Conservation (phyloP, 495 filamentous ascomycete genomes). For the Jackrogersella minutella region DNA sequence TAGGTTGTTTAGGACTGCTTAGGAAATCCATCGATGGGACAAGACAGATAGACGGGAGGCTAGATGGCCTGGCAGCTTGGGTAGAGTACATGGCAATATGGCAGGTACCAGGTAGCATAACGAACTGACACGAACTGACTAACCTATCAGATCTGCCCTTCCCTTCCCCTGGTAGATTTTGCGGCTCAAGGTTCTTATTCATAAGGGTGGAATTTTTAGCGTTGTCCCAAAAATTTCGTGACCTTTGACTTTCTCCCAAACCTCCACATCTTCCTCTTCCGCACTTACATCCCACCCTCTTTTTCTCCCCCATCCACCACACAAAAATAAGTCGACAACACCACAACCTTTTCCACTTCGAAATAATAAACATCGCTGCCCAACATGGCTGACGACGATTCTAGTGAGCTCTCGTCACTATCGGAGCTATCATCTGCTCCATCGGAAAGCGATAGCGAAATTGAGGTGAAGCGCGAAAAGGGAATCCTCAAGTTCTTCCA, state of each 20-base stretch:
- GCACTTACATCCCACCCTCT: slow-evolving; percentile 23
- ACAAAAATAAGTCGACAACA: too few relatives aligned
- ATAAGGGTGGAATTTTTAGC: slow-evolving; percentile 45
- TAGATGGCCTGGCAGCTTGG: not conserved
- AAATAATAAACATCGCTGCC: not conserved
- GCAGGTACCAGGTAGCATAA: slow-evolving; percentile 32
- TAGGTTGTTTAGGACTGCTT: not conserved
- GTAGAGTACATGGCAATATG: not conserved
- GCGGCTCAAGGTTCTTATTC: slow-evolving; percentile 49
- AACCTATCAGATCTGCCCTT: slow-evolving; percentile 45
- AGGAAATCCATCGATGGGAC: too few relatives aligned
- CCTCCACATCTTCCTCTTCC: slow-evolving; percentile 34
- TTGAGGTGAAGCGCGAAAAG: slow-evolving; percentile 57
- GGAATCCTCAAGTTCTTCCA: slow-evolving; percentile 68
- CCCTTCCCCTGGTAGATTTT: slow-evolving; percentile 40
- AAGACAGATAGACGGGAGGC: slow-evolving; percentile 8
- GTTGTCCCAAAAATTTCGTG: slow-evolving; percentile 31
- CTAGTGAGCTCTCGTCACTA: slow-evolving; percentile 61
- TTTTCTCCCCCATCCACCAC: not conserved
- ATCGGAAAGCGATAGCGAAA: slow-evolving; percentile 60
- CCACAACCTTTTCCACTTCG: too few relatives aligned
- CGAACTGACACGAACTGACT: slow-evolving; percentile 31
- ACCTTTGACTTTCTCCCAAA: slow-evolving; percentile 24
- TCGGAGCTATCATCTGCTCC: slow-evolving; percentile 47
- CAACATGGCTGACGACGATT: slow-evolving; percentile 62